These are phyloP conservation scores for Paraphoma sp. DNA, from an alignment of 2,329 filamentous ascomycete genomes.

Conservation along the genomic window DNA sequence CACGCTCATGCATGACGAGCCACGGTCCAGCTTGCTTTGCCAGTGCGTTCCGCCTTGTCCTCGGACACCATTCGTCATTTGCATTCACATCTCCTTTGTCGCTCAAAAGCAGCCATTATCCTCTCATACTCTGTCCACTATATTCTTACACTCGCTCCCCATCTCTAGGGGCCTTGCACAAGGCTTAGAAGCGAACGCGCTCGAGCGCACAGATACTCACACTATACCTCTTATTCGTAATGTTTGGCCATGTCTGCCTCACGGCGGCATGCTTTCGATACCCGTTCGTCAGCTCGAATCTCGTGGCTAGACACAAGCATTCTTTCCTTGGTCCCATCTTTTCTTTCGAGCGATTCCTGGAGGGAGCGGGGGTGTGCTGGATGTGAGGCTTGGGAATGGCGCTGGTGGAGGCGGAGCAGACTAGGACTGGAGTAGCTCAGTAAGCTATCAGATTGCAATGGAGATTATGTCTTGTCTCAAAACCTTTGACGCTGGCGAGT, in stretches of 20 bases:
- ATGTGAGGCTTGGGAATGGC: neutral
- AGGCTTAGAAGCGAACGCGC: conserved; percentile 22
- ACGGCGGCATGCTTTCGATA: conserved; percentile 18
- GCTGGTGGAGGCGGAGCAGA: neutral
- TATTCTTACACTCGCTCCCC: conserved; percentile 5
- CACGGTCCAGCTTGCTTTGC: neutral
- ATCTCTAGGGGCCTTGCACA: conserved; percentile 8
- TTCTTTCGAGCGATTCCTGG: neutral
- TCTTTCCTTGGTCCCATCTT: neutral
- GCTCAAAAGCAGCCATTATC: conserved; percentile 1
- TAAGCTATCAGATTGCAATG: neutral
- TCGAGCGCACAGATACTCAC: conserved; percentile 17
- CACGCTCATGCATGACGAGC: conserved; percentile 2
- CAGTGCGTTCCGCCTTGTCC: neutral
- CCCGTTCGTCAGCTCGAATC: conserved; percentile 3
- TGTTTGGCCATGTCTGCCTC: conserved; percentile 10
- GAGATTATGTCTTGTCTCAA: neutral
- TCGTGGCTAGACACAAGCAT: neutral
- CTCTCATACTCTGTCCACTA: conserved; percentile 1
- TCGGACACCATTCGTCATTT: neutral
- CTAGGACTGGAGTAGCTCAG: neutral
- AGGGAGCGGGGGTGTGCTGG: neutral
- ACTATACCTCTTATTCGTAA: conserved; percentile 15
- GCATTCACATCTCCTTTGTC: conserved; percentile 9
- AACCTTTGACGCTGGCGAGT: too few species aligned